These are phyloP conservation scores for Tuber microsphaerosporum DNA, from an alignment of 495 filamentous ascomycete species.

Conservation along the genomic window DNA sequence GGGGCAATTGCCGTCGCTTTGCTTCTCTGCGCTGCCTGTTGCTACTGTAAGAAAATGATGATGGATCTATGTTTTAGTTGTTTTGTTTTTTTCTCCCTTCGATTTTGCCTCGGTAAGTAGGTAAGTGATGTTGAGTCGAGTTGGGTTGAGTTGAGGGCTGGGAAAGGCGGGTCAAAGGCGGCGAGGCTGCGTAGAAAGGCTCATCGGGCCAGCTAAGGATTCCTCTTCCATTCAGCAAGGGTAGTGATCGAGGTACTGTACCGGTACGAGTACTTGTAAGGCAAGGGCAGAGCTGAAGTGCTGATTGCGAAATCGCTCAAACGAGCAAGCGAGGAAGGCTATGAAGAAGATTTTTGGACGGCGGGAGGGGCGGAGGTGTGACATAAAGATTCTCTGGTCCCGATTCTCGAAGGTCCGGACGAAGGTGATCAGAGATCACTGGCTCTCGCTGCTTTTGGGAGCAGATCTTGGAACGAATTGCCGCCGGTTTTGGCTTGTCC, in stretches of 20 bases:
- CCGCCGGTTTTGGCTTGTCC: not conserved
- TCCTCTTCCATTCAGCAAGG: not conserved
- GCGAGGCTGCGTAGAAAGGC: constrained; percentile 4
- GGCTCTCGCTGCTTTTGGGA: constrained; percentile 2
- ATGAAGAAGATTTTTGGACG: not conserved
- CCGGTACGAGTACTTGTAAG: not conserved
- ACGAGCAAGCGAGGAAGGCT: constrained; percentile 8
- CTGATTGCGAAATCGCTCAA: constrained; percentile 25
- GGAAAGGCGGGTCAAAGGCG: constrained; percentile 18
- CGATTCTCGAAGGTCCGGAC: constrained; percentile 5
- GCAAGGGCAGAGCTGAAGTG: constrained; percentile 12
- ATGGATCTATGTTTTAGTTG: not conserved
- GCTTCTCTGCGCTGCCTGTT: not conserved
- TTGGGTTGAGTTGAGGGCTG: constrained; percentile 16
- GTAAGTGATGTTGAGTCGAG: constrained; percentile 3
- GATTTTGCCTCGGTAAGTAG: not conserved
- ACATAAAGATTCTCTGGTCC: not conserved
- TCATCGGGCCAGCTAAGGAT: not conserved
- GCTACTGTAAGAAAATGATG: constrained; percentile 4
- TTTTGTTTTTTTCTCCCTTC: constrained; percentile 21
- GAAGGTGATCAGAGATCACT: constrained; percentile 2
- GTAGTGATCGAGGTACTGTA: not conserved
- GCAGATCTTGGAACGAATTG: not conserved
- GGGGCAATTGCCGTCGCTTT: not conserved
- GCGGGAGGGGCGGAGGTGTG: not conserved